Conservation (phyloP, 2,329 filamentous ascomycete species). For the Scleromitrula shiraiana region DNA sequence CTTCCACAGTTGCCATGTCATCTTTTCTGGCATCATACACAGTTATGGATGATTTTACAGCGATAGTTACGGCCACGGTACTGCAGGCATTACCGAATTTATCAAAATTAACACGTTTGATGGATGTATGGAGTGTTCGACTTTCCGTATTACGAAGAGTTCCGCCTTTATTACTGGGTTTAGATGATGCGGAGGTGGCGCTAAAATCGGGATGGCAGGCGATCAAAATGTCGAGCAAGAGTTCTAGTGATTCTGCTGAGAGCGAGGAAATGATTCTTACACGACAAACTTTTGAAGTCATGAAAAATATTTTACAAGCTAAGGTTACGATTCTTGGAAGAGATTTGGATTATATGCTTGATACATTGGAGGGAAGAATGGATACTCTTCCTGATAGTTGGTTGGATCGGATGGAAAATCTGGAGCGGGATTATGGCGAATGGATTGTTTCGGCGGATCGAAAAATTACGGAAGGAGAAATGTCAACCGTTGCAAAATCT, state of each 20-base stretch:
- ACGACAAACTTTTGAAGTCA: slow-evolving; percentile 43
- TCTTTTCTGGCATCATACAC: slow-evolving; percentile 47
- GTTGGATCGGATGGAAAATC: slow-evolving; percentile 76
- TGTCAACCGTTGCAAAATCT: slow-evolving; percentile 27
- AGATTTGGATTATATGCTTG: slow-evolving; percentile 76
- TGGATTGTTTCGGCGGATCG: slow-evolving; percentile 77
- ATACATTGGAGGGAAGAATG: slow-evolving; percentile 72
- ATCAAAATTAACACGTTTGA: slow-evolving; percentile 61
- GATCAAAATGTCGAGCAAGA: slow-evolving; percentile 34
- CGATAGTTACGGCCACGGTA: slow-evolving; percentile 83
- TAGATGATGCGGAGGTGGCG: slow-evolving; percentile 59
- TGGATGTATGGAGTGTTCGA: slow-evolving; percentile 72
- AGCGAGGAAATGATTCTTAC: slow-evolving; percentile 13
- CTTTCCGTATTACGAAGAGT: slow-evolving; percentile 67
- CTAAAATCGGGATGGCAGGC: slow-evolving; percentile 60
- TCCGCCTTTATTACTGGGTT: slow-evolving; percentile 56
- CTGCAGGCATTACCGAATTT: slow-evolving; percentile 81
- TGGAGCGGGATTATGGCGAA: slow-evolving; percentile 69
- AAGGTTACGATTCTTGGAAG: slow-evolving; percentile 64
- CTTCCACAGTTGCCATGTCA: slow-evolving; percentile 36
- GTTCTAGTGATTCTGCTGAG: slow-evolving; percentile 6
- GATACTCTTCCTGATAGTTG: slow-evolving; percentile 81
- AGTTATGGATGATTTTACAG: slow-evolving; percentile 80
- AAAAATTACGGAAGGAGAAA: slow-evolving; percentile 62
- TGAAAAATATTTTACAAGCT: slow-evolving; percentile 55